Base-by-base conservation (phyloP, 2,329 filamentous ascomycete genomes). In the Epichloe baconii region DNA sequence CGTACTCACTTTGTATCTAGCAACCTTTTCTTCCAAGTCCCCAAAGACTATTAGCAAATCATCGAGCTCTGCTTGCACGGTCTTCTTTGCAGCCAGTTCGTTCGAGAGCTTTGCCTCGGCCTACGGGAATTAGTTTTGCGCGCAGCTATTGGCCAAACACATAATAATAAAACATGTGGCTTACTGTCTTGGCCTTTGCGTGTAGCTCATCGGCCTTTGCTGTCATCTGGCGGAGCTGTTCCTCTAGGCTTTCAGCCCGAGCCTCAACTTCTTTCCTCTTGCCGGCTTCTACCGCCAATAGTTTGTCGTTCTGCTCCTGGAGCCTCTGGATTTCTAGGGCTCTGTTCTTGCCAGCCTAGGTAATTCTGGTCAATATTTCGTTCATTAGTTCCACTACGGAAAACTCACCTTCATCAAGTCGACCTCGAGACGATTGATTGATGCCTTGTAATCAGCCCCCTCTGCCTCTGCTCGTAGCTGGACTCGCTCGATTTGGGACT, bases 11-110 rank as follows among this genome's bases (percentile, higher is more conserved):
- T 87, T 91, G 62, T 91, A 88, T 58, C 79, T 80, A 42, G 76
- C 75, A 47, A 81, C 73, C 68, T 90, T 91, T 50, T 88, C 85
- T 66, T 93, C 87, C 17, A 89, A 63, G 62, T 93, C 87, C 14
- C 80, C 82, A 66, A 90, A 88, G 5, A 93, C 83, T 70, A 91
- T 85, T 37, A 93, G 70, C 50, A 91, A 72, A 64, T 93, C 87
- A 58, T 93, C 87, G 44, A 91, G 72, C 65, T 93, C 87, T 3
- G 78, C 75, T 62, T 91, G 86, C 5, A 77, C 75, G 1, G 76
- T 69, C 54, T 80, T 74, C 51, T 78, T 80, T 52, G 84, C 80
- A 53, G 80, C 75, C 57, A 82, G 79, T 55, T 78, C 82, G 21
- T 64, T 58, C 3, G 54, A 53, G 15, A 67, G 49, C 23, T 64